Evolutionary conservation across 176 grass and related monocot genomes (phyloP), one percentile per base, ranked within the genome.

Genomic region (Avena insularis): DNA sequence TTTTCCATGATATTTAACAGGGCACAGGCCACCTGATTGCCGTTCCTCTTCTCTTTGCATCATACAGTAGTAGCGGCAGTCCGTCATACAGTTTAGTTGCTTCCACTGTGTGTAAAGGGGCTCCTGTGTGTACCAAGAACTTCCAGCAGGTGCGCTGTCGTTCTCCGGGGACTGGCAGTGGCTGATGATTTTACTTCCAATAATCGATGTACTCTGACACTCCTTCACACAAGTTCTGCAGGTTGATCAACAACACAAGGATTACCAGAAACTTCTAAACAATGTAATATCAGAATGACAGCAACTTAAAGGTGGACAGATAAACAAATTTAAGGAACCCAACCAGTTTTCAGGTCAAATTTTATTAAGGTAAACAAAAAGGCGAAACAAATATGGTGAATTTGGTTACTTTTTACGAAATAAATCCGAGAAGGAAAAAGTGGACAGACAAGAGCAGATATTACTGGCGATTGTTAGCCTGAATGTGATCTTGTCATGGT

Each of bases 1-100:
- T 79, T 94, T 95, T 56, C 96, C 96, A 85, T 95, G 96, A 91
- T 98, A 98, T 50, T 98, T 95, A 63, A 93, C 84, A 86, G 93
- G 88, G 77, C 13, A 77, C 1, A 94, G 90, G 31, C 93, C 96
- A 86, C 81, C 86, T 86, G 84, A 81, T 67, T 89, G 81, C 4
- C 93, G 82, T 87, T 95, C 88, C 15, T 78, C 77, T 89, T 95
- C 96, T 90, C 92, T 95, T 72, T 80, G 86, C 90, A 91, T 89
- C 93, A 98, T 98, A 79, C 96, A 98, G 74, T 95, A 78, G 84
- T 94, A 98, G 10, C 84, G 86, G 68, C 96, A 98, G 72, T 98
- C 90, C 46, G 77, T 87, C 83, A 58, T 94, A 84, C 96, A 95
- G 46, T 88, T 92, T 48, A 95, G 69, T 82, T 95, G 86, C 72